These are phyloP conservation scores for Sporodiniella umbellata DNA, from an alignment of 371 early-diverging fungal species.

Conservation along the genomic window DNA sequence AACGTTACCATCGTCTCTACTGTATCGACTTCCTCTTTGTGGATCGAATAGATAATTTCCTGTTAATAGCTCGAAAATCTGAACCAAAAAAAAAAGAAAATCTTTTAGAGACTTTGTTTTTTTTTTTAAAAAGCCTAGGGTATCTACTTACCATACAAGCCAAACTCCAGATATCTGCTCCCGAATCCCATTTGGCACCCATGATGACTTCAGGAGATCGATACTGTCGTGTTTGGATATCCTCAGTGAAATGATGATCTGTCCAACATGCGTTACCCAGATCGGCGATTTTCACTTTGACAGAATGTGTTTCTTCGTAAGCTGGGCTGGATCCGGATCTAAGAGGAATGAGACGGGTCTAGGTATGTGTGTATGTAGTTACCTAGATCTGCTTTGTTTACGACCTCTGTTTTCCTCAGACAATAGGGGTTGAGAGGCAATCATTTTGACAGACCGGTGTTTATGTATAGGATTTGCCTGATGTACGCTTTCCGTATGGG, in stretches of 20 bases:
- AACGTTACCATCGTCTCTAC: conserved; percentile 85
- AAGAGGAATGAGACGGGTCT: background rate
- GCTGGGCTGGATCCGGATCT: background rate
- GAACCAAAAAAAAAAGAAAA: background rate
- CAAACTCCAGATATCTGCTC: conserved; percentile 98
- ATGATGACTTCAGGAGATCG: conserved; percentile 97
- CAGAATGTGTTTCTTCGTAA: conserved; percentile 17
- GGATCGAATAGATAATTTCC: conserved; percentile 97
- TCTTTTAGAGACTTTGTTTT: too few relatives aligned
- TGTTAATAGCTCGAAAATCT: conserved; percentile 85
- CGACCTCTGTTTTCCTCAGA: conserved; percentile 8
- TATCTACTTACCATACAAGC: conserved; percentile 92
- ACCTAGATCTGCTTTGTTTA: background rate
- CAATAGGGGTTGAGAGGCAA: conserved; percentile 37
- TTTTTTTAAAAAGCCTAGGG: too few relatives aligned
- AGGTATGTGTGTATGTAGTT: too few relatives aligned
- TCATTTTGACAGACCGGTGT: conserved; percentile 24
- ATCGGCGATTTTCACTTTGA: conserved; percentile 94
- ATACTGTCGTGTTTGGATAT: conserved; percentile 98
- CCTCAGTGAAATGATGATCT: conserved; percentile 91
- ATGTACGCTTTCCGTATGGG: background rate
- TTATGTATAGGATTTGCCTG: conserved; percentile 23
- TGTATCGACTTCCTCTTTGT: conserved; percentile 74
- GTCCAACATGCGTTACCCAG: conserved; percentile 98
- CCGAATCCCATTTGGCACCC: conserved; percentile 87